These are phyloP conservation scores for Cadophora sp. DNA, from an alignment of 2,329 filamentous ascomycete species.

Conservation along the genomic window DNA sequence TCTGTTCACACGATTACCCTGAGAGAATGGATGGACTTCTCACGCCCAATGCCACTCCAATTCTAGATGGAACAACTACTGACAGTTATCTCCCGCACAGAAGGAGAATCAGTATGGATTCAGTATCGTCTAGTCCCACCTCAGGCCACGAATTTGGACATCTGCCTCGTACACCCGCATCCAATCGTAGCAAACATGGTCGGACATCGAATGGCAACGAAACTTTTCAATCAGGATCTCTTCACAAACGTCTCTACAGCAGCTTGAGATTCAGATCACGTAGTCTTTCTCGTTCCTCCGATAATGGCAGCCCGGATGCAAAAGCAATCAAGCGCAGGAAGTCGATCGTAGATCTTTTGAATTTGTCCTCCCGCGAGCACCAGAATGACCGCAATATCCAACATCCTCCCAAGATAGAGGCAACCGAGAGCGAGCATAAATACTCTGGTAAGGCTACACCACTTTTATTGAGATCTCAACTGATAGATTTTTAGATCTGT, in stretches of 20 bases:
- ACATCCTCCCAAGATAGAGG: not conserved
- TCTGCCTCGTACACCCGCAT: conserved; percentile 25
- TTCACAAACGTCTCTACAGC: conserved; percentile 23
- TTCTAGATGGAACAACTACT: not conserved
- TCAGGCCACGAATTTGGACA: conserved; percentile 23
- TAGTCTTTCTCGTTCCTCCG: conserved; percentile 12
- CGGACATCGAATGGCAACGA: conserved; percentile 14
- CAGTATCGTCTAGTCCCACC: conserved; percentile 31
- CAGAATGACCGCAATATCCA: conserved; percentile 6
- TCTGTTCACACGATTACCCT: not conserved
- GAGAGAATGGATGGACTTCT: not conserved
- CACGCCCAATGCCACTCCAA: not conserved
- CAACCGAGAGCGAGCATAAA: not conserved
- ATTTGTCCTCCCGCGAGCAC: conserved; percentile 14
- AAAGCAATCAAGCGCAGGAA: conserved; percentile 24
- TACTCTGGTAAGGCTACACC: conserved; percentile 8
- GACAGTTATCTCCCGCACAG: not conserved
- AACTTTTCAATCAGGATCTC: conserved; percentile 10
- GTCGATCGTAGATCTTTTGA: conserved; percentile 31
- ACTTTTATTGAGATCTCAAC: not conserved
- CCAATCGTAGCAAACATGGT: conserved; percentile 16
- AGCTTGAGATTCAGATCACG: conserved; percentile 22
- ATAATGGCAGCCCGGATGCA: conserved; percentile 18
- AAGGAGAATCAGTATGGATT: conserved; percentile 28
- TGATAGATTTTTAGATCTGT: conserved; percentile 13